These are phyloP conservation scores for Pseudogymnoascus sp. DNA, from an alignment of 2,329 filamentous ascomycete genomes.

Conservation along the genomic window DNA sequence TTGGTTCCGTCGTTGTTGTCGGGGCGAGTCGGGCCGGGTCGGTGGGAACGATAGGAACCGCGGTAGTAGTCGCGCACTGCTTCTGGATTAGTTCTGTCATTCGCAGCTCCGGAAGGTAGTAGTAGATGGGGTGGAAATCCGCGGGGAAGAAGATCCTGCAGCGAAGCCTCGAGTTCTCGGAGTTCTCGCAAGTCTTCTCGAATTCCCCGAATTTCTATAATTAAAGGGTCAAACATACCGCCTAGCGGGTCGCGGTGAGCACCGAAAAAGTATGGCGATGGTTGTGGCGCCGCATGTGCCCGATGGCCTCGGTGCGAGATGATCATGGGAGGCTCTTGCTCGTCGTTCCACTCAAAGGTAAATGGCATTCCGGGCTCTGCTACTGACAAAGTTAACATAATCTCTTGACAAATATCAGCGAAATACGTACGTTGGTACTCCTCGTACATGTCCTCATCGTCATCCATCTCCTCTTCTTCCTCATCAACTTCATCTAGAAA, in stretches of 20 bases:
- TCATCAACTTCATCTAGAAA: conserved; percentile 45
- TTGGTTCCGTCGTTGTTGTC: conserved; percentile 75
- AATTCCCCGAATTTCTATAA: background rate
- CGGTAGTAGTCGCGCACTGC: conserved; percentile 26
- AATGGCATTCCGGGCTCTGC: conserved; percentile 34
- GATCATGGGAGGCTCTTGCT: conserved; percentile 41
- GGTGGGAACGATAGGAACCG: conserved; percentile 40
- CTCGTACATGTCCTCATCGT: conserved; percentile 56
- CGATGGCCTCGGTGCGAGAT: conserved; percentile 38
- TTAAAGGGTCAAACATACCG: conserved; percentile 32
- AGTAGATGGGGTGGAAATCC: background rate
- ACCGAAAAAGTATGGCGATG: conserved; percentile 51
- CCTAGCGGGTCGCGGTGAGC: conserved; percentile 46
- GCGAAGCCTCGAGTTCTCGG: background rate
- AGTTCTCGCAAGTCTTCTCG: background rate
- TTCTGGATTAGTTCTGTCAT: conserved; percentile 26
- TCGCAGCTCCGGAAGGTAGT: background rate
- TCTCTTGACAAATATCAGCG: background rate
- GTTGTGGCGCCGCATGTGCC: conserved; percentile 45
- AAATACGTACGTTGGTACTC: conserved; percentile 45
- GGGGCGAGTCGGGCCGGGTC: conserved; percentile 39
- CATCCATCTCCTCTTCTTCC: conserved; percentile 59
- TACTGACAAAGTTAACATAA: conserved; percentile 9
- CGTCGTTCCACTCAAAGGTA: conserved; percentile 48
- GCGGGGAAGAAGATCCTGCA: background rate